These are phyloP conservation scores for Lentinula sp. DNA, from an alignment of 768 basidiomycete species.

Conservation along the genomic window DNA sequence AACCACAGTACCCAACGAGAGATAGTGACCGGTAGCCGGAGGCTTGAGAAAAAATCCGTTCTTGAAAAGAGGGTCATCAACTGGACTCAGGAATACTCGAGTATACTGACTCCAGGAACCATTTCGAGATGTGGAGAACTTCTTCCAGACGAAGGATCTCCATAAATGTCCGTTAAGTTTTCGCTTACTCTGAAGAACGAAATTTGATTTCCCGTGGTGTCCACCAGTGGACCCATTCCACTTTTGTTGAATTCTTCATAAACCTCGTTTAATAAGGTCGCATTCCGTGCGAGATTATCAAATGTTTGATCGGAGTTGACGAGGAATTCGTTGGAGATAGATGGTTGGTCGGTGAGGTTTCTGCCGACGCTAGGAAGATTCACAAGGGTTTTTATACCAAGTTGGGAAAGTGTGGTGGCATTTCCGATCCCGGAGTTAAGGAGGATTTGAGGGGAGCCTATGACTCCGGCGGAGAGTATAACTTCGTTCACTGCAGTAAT, in stretches of 20 bases:
- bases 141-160: slow-evolving; percentile 17
- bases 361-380: slow-evolving; percentile 16
- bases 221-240: slow-evolving; percentile 16
- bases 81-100: too few species aligned
- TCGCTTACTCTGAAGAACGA: slow-evolving; percentile 17
- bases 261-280: slow-evolving; percentile 3
- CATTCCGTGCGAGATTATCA: slow-evolving; percentile 11
- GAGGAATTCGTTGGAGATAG: slow-evolving; percentile 2
- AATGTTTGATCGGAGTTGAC: slow-evolving; percentile 14
- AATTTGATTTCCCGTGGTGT: slow-evolving; percentile 16
- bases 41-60: slow-evolving; percentile 2
- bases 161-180: slow-evolving; percentile 10
- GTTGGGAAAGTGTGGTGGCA: neutral
- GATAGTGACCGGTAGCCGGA: slow-evolving; percentile 10
- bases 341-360: slow-evolving; percentile 15
- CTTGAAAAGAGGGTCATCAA: neutral
- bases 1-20: slow-evolving; percentile 5
- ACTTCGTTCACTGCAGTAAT: slow-evolving; percentile 17
- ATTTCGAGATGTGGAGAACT: slow-evolving; percentile 16
- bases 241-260: slow-evolving; percentile 11
- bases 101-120: slow-evolving; percentile 10
- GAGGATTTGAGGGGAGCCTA: slow-evolving; percentile 19
- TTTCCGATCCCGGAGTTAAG: slow-evolving; percentile 13
- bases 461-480: slow-evolving; percentile 19
- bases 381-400: slow-evolving; percentile 12